These are phyloP conservation scores for Daldinia grandis DNA, from an alignment of 495 filamentous ascomycete genomes.

Conservation along the genomic window DNA sequence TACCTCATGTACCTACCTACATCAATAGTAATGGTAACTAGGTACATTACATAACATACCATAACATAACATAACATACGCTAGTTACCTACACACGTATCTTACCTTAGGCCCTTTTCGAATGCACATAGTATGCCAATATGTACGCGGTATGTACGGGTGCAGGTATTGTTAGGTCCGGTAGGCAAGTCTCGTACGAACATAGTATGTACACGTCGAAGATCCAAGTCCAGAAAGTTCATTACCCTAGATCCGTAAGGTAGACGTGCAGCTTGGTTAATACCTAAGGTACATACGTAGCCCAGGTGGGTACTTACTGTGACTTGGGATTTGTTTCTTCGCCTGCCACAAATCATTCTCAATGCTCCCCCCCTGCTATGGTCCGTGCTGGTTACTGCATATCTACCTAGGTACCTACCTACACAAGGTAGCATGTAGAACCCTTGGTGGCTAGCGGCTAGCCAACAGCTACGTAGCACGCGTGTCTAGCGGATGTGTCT, in stretches of 20 bases:
- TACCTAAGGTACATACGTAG: constrained; percentile 37
- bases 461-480: constrained; percentile 8
- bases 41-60: not conserved
- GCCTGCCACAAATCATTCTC: constrained; percentile 40
- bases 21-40: not conserved
- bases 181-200: constrained; percentile 3
- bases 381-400: constrained; percentile 16
- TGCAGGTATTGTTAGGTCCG: constrained; percentile 4
- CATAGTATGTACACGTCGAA: constrained; percentile 14
- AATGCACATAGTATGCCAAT: not conserved
- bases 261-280: constrained; percentile 40
- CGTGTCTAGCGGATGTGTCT: constrained; percentile 24
- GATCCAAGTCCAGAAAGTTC: constrained; percentile 22
- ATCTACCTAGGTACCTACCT: not conserved
- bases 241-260: constrained; percentile 29
- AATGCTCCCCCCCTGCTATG: constrained; percentile 13
- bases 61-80: not conserved
- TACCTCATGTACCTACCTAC: not conserved
- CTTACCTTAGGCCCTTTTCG: not conserved
- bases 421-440: not conserved
- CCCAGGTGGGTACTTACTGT: constrained; percentile 31
- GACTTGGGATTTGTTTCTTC: constrained; percentile 29
- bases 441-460: constrained; percentile 9
- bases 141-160: not conserved
- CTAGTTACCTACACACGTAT: not conserved